Base-by-base conservation (phyloP, 345 rosid species). In the Gossypium herbaceum region DNA sequence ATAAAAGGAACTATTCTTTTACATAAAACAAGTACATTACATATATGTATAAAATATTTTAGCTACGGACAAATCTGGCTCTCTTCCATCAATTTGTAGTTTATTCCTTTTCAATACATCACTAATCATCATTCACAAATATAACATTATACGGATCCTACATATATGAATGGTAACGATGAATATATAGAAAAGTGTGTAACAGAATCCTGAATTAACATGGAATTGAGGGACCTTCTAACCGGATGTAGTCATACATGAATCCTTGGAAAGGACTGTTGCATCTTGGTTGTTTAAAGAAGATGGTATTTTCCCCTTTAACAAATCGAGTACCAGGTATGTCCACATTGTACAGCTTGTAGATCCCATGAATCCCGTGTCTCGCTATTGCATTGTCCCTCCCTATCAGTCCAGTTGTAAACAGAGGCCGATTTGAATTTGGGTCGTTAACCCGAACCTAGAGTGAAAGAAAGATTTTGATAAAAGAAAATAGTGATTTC, bases 361-460 rank as follows among this genome's bases (percentile, higher is more conserved):
- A 90, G 61, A 91, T 82, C 48, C 98, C 98, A 34, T 90, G 98
- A 81, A 86, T 80, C 68, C 98, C 98, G 1, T 87, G 98, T 68
- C 98, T 92, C 2, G 92, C 94, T n/a, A 94, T 86, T 0, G 98
- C 81, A 75, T 94, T 94, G 88, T 94, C 98, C 82, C 91, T 89
- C 67, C 97, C 98, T 7, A 92, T 86, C 47, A 88, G 85, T 51
- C 98, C 97, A 1, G 90, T 94, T 0, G 98, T 81, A 79, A 94
- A 94, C 7, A 89, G 68, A 25, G 98, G 94, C 12, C 87, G 90
- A 48, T 56, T 73, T 73, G 87, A 70, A 56, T 79, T 84, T 0
- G 88, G 85, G 73, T 92, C 90, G 56, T 92, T 92, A 17, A 90
- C 83, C 25, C 97, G 85, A 71, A 94, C 87, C 98, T 94, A 73